phyloP scores from a whole-genome alignment of 129 eudicot species.

The Chrysanthemum seticuspe region DNA sequence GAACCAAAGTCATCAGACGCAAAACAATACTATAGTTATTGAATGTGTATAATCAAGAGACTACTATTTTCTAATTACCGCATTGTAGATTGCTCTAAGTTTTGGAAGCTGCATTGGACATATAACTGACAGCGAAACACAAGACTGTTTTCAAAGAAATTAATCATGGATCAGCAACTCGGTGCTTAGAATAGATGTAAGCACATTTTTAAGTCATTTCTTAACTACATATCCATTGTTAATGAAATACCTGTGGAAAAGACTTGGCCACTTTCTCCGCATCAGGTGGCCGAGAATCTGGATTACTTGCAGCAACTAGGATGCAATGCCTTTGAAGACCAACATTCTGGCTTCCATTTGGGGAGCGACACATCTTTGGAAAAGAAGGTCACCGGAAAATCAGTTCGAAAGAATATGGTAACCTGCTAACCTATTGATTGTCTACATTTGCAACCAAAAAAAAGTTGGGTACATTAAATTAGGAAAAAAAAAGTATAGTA shows the following conservation, averaged over 20 bases:
- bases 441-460: no score
- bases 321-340: not conserved
- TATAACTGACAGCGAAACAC: conserved; percentile 26
- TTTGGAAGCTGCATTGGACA: conserved; percentile 23
- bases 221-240: not conserved
- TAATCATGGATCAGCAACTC: not conserved
- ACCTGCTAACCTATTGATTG: no score
- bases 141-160: conserved; percentile 12
- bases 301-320: not conserved
- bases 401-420: no score
- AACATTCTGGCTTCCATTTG: not conserved
- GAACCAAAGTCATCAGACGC: no score
- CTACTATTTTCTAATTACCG: no score
- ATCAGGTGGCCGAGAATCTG: not conserved
- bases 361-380: no score
- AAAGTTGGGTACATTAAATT: no score
- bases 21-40: no score
- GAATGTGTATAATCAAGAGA: no score
- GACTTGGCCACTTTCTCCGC: conserved; percentile 11
- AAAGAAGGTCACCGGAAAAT: no score
- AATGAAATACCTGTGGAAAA: conserved; percentile 17
- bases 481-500: no score
- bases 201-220: not conserved
- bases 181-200: not conserved
- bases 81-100: no score